Evolutionary conservation across 352 stramenopile genomes (phyloP).

Genomic region (Pythium inflatum): DNA sequence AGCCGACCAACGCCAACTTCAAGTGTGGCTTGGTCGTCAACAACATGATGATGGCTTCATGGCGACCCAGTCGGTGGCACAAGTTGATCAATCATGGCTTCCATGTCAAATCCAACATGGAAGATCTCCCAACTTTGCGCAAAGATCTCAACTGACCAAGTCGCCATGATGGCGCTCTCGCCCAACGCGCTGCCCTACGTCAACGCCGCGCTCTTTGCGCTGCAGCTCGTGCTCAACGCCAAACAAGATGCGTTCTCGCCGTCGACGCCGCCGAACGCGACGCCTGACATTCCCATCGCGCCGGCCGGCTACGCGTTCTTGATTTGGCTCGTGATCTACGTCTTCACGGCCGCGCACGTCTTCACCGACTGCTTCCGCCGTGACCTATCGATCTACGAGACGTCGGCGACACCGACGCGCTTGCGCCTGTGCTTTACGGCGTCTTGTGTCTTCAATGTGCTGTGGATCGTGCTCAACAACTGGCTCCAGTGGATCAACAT

Average conservation of each 20-base stretch:
- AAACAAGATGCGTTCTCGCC: slow-evolving; percentile 43
- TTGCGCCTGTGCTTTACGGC: slow-evolving; percentile 59
- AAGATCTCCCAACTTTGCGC: not conserved
- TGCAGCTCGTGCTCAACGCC: slow-evolving; percentile 52
- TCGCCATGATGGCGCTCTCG: not conserved
- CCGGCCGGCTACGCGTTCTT: slow-evolving; percentile 59
- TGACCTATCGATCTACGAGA: slow-evolving; percentile 48
- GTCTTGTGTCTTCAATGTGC: slow-evolving; percentile 53
- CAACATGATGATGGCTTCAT: slow-evolving; percentile 22
- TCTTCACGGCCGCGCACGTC: slow-evolving; percentile 46
- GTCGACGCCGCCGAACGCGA: slow-evolving; percentile 33
- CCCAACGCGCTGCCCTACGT: slow-evolving; percentile 41
- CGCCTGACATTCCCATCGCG: slow-evolving; percentile 60
- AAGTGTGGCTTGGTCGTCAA: slow-evolving; percentile 13
- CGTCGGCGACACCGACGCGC: slow-evolving; percentile 41
- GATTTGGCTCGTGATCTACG: slow-evolving; percentile 76
- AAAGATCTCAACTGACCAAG: not conserved
- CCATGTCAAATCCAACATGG: not conserved
- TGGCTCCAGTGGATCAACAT: slow-evolving; percentile 44
- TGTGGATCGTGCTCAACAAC: slow-evolving; percentile 63
- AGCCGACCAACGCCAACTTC: slow-evolving; percentile 4
- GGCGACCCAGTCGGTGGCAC: slow-evolving; percentile 18
- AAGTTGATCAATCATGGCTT: not conserved
- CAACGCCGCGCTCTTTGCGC: slow-evolving; percentile 57
- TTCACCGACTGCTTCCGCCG: slow-evolving; percentile 60